phyloP scores from a whole-genome alignment of 192 early-diverging fungal species.

The Cladochytrium replicatum region DNA sequence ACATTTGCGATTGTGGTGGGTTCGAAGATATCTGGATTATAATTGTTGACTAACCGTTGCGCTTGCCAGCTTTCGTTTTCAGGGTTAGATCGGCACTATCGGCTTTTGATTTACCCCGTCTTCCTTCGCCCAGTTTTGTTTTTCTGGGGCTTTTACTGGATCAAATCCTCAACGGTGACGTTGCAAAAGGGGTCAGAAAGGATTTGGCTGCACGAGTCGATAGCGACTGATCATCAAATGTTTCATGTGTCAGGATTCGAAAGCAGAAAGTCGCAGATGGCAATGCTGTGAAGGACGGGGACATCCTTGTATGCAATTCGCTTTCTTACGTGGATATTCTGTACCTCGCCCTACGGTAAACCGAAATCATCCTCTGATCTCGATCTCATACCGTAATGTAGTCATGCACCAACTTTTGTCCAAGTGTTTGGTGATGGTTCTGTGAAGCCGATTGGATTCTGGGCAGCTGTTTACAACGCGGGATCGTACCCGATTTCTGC shows the following conservation, averaged over 20 bases:
- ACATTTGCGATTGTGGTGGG: too few species aligned
- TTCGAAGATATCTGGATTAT: too few species aligned
- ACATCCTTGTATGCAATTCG: slow-evolving; percentile 70
- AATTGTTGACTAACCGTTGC: too few species aligned
- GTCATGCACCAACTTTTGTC: slow-evolving; percentile 54
- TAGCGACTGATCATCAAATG: too few species aligned
- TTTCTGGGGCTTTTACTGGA: slow-evolving; percentile 63
- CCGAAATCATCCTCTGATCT: slow-evolving; percentile 4
- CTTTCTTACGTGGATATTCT: slow-evolving; percentile 75
- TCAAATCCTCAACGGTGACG: slow-evolving; percentile 51
- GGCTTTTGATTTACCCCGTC: background rate
- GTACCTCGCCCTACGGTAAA: slow-evolving; percentile 55
- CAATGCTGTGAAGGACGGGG: background rate
- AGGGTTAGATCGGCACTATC: too few species aligned
- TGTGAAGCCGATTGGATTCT: slow-evolving; percentile 41
- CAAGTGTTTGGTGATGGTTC: slow-evolving; percentile 39
- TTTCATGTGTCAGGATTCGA: background rate
- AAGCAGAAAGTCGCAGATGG: background rate
- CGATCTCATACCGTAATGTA: slow-evolving; percentile 16
- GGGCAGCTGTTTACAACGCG: slow-evolving; percentile 38
- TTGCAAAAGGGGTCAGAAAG: slow-evolving; percentile 60
- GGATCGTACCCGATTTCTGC: too few species aligned
- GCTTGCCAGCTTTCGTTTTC: too few species aligned
- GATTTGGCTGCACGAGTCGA: too few species aligned
- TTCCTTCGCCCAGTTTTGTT: slow-evolving; percentile 48